phyloP scores from a whole-genome alignment of 805 yeast species.

The Yamadazyma nakazawae region DNA sequence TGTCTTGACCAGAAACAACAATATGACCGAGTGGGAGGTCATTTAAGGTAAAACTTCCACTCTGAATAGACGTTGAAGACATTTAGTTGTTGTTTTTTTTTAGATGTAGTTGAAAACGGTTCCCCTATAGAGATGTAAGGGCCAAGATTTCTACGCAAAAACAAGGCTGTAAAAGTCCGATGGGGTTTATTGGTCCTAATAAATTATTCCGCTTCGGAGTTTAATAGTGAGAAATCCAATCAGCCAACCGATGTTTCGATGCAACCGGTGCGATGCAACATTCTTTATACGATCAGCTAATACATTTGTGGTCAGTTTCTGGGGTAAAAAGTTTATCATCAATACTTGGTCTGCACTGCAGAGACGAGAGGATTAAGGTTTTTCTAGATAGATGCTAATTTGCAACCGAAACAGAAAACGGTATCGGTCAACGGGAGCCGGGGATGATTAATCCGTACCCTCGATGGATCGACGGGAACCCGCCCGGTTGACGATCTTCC shows the following conservation, averaged over 20 bases:
- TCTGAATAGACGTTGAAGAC: constrained; percentile 3
- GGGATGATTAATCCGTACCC: constrained; percentile 1
- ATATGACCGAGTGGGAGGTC: constrained; percentile 14
- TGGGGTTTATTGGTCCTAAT: not conserved
- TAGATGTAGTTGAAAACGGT: not conserved
- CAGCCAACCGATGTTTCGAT: too few species aligned
- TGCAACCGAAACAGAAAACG: not conserved
- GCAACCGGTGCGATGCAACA: too few species aligned
- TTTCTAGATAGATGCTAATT: not conserved
- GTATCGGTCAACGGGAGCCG: not conserved
- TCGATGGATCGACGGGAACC: not conserved
- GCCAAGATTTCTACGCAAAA: not conserved
- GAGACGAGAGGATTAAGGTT: not conserved
- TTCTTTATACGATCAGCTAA: too few species aligned
- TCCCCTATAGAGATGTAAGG: too few species aligned
- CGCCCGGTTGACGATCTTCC: constrained; percentile 1
- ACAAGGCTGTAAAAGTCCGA: too few species aligned
- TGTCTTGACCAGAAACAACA: constrained; percentile 23
- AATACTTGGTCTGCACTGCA: not conserved
- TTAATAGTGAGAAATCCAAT: not conserved
- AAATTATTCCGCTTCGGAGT: constrained; percentile 1
- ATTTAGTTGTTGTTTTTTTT: not conserved
- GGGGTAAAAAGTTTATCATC: not conserved
- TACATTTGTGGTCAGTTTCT: not conserved
- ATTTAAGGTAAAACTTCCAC: constrained; percentile 5